A percentile compares a stretch with the other conserved stretches of the same genome.
Evolutionary conservation across 441 rosid species (phyloP).

Genomic region (Cnidoscolus chayamansa): DNA sequence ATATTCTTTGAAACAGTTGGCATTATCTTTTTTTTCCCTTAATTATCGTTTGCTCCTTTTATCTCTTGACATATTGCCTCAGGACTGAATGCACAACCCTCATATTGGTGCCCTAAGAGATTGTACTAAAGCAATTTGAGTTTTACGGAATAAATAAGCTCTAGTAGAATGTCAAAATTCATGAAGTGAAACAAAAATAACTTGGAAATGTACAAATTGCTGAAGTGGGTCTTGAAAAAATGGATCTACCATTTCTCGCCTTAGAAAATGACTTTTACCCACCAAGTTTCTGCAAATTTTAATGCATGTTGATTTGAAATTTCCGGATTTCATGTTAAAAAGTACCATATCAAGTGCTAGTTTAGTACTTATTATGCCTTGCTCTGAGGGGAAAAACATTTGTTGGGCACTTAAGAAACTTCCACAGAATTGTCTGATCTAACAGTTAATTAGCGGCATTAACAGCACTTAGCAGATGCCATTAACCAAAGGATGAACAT

Average conservation of each 20-base stretch:
- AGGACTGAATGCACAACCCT: not conserved
- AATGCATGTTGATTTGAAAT: not conserved
- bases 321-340: not conserved
- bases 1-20: not conserved
- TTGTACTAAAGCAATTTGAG: not conserved
- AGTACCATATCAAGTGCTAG: not conserved
- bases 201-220: not conserved
- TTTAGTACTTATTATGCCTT: not conserved
- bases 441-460: constrained; percentile 9
- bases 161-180: not conserved
- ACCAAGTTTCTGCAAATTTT: not conserved
- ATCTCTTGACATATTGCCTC: not conserved
- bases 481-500: constrained; percentile 15
- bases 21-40: not conserved
- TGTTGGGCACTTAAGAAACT: constrained; percentile 18
- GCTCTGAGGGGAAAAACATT: not conserved
- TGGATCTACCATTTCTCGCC: constrained; percentile 5
- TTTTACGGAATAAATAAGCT: not conserved
- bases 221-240: not conserved
- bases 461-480: not conserved
- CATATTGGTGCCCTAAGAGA: not conserved
- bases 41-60: not conserved
- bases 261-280: constrained; percentile 13
- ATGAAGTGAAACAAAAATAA: not conserved
- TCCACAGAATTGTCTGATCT: constrained; percentile 19